Conservation (phyloP, 306 rosid genomes). For the Sophora flavescens region DNA sequence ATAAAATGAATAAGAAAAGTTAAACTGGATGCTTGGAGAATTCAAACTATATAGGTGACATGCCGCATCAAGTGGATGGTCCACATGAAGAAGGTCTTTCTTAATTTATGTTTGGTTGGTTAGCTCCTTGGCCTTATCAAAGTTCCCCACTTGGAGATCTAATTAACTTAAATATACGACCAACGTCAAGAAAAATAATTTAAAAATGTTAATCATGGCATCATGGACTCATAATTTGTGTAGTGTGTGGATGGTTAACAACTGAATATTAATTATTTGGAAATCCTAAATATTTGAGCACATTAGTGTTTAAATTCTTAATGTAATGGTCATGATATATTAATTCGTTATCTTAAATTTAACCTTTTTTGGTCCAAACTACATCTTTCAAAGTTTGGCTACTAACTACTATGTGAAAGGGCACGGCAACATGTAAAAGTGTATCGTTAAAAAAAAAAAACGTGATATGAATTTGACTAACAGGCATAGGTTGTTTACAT, state of each 20-base stretch:
- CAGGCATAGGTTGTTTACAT: background rate
- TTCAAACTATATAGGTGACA: background rate
- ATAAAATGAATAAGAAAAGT: background rate
- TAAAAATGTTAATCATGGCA: background rate
- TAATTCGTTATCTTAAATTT: background rate
- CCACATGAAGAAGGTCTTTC: background rate
- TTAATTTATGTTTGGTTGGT: background rate
- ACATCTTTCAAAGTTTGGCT: slow-evolving; percentile 16
- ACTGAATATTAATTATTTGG: background rate
- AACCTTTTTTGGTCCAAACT: slow-evolving; percentile 12
- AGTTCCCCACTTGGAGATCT: background rate
- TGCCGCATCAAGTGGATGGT: slow-evolving; percentile 8
- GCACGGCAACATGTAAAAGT: background rate
- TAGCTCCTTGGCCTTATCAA: background rate
- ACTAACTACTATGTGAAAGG: slow-evolving; percentile 15
- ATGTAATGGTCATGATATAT: background rate
- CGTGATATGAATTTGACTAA: slow-evolving; percentile 15
- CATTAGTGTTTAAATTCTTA: background rate
- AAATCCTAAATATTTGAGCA: slow-evolving; percentile 4
- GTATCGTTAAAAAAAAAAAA: background rate
- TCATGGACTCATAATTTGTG: background rate
- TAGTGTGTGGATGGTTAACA: background rate
- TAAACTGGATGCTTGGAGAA: background rate
- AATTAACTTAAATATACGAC: background rate
- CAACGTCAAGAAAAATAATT: background rate